Base-by-base conservation (phyloP, 176 grass and related monocot species). In the Oryza glaberrima region DNA sequence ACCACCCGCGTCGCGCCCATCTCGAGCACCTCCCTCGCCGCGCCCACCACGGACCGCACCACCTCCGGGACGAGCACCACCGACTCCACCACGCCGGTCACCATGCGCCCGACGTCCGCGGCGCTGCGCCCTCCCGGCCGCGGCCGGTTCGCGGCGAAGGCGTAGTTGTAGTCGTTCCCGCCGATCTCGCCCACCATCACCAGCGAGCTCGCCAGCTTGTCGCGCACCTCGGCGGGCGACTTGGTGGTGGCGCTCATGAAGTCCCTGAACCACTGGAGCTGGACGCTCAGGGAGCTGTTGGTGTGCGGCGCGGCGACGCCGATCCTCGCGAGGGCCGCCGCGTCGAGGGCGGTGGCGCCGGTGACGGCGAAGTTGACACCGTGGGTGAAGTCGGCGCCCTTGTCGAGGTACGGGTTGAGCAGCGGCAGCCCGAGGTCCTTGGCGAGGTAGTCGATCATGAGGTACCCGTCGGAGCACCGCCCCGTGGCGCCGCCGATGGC, bases 131-230 rank as follows among this genome's bases (percentile, higher is more conserved):
- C 54, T 17, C 75, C 58, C 1, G 20, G 46, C 2, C 10, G 3
- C 0, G 82, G 87, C 44, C 63, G 40, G 75, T 83, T 86, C 86
- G 77, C 35, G 25, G 72, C 69, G 85, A 95, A 95, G 13, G 88
- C 90, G 75, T 90, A 88, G 79, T 95, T 95, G 80, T 92, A 92
- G 72, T 95, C 93, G 84, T 95, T 95, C 16, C 93, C 93, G 61
- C 93, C 93, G 6, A 95, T 95, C 60, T 95, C 93, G 0, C 93
- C 90, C 8, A 95, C 71, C 80, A 92, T 76, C 58, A 97, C 81
- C 13, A 97, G 81, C 3, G 95, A 79, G 0, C 7, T 47, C 4
- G 78, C 25, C 76, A 83, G 32, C 78, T 84, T 83, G 19, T 84
- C 20, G 74, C 70, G 82, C 70, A 94, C 69, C 51, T 93, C 91